phyloP scores from a whole-genome alignment of 31 red algal genomes.

The Porphyra umbilicalis region DNA sequence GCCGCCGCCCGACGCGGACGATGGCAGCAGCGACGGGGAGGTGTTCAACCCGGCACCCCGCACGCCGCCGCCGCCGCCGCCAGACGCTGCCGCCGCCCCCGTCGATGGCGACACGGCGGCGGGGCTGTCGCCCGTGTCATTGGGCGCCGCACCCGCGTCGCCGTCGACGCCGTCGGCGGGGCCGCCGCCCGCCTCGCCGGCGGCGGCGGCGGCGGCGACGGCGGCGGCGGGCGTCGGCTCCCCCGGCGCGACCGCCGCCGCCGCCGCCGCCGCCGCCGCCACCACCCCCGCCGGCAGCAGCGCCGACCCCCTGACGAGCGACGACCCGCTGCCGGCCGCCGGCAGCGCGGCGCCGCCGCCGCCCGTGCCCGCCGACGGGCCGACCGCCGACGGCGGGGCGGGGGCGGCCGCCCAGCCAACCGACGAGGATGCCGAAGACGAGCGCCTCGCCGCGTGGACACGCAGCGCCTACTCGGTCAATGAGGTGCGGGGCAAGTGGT shows the following conservation, averaged over 20 bases:
- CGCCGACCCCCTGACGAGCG: background rate
- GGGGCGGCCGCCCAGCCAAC: background rate
- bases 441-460: background rate
- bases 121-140: background rate
- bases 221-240: background rate
- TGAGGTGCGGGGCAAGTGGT: background rate
- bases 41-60: background rate
- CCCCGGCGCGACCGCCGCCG: background rate
- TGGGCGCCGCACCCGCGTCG: background rate
- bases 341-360: background rate
- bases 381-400: background rate
- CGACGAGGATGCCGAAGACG: background rate
- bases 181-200: background rate
- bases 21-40: background rate
- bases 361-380: background rate
- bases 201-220: too few species aligned
- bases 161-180: background rate
- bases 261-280: background rate
- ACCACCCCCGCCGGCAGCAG: background rate
- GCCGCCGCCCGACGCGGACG: background rate
- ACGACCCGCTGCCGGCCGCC: too few species aligned
- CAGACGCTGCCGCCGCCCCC: background rate
- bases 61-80: background rate
- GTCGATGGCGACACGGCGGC: background rate
- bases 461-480: background rate